phyloP scores from a whole-genome alignment of 2,329 filamentous ascomycete genomes.

The Xylaria hypoxylon region DNA sequence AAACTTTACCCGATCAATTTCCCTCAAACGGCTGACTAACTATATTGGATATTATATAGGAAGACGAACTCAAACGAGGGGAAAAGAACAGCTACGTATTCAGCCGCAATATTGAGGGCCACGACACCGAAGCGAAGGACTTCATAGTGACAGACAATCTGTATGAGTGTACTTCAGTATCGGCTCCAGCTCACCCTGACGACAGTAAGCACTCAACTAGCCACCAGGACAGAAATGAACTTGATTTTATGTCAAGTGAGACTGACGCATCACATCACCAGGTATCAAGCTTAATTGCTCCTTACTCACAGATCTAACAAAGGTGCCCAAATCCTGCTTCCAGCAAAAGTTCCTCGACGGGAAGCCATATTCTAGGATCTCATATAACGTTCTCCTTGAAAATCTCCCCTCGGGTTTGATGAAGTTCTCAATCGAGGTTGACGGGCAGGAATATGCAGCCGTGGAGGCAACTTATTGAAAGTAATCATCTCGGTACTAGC shows the following conservation, averaged over 20 bases:
- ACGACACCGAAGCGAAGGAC: background rate
- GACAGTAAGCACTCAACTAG: background rate
- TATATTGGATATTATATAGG: background rate
- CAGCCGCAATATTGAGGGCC: background rate
- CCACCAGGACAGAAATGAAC: background rate
- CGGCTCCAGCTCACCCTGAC: background rate
- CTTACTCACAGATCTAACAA: background rate
- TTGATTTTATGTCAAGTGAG: background rate
- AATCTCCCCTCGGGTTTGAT: background rate
- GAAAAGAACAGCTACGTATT: background rate
- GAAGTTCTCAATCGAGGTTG: background rate
- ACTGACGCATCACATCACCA: background rate
- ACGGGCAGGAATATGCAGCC: background rate
- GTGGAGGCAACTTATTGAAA: background rate
- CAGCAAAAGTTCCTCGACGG: background rate
- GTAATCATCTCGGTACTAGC: no score
- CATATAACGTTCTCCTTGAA: background rate
- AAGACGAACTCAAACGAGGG: background rate
- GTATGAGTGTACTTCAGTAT: background rate
- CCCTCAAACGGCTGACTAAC: background rate
- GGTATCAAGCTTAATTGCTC: background rate
- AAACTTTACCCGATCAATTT: background rate
- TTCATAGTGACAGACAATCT: background rate
- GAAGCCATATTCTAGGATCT: background rate
- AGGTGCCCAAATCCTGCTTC: background rate